phyloP scores from a whole-genome alignment of 805 yeast species.

The Saccharomycopsis malanga region DNA sequence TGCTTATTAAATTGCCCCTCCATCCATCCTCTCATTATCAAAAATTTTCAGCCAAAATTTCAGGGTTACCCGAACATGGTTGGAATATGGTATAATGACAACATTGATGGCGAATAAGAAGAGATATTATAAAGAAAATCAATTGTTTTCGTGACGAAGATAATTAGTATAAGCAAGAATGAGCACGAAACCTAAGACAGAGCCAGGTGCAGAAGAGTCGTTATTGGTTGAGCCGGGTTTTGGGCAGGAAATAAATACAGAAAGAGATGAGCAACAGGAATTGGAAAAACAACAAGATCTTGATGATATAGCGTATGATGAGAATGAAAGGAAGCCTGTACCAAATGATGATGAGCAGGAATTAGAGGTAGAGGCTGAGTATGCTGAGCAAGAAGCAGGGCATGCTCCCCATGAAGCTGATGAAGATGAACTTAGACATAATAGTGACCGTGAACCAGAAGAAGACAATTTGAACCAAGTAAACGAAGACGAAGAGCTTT shows the following conservation, averaged over 20 bases:
- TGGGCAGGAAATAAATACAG: neutral
- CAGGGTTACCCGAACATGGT: too few species aligned
- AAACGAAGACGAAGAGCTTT: conserved; percentile 29
- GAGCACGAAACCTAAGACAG: too few species aligned
- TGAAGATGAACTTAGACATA: conserved; percentile 18
- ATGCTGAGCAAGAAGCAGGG: conserved; percentile 28
- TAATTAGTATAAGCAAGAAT: too few species aligned
- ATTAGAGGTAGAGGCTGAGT: conserved; percentile 21
- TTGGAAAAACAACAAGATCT: conserved; percentile 24
- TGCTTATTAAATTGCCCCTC: too few species aligned
- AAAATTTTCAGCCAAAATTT: too few species aligned
- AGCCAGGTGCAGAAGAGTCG: neutral
- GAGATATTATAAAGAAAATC: too few species aligned
- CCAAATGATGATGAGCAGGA: conserved; percentile 31
- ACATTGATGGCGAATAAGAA: too few species aligned
- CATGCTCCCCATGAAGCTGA: neutral
- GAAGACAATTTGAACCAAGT: conserved; percentile 24
- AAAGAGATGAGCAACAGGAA: conserved; percentile 21
- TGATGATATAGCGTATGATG: conserved; percentile 23
- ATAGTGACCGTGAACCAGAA: conserved; percentile 10
- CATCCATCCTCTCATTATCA: too few species aligned
- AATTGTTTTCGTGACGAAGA: too few species aligned
- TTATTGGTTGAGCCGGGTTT: neutral
- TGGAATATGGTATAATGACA: too few species aligned
- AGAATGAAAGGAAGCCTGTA: conserved; percentile 25